phyloP scores from a whole-genome alignment of 179 eudicot genomes.

The Spergularia azorica region DNA sequence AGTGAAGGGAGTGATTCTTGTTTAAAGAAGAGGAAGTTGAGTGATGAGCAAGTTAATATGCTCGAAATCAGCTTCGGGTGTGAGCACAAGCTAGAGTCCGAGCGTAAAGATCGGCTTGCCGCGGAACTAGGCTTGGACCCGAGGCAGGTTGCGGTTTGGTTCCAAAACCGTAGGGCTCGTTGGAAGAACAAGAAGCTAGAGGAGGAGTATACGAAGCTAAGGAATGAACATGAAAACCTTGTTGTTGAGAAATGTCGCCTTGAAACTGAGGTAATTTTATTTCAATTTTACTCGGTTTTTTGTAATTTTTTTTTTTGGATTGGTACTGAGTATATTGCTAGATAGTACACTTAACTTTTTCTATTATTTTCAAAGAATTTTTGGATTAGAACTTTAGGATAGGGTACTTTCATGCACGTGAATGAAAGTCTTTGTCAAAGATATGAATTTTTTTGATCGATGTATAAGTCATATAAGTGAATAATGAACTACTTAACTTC shows the following conservation, averaged over 20 bases:
- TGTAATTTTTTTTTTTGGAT: no score
- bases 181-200: constrained; percentile 92
- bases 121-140: constrained; percentile 83
- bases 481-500: no score
- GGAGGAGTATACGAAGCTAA: constrained; percentile 67
- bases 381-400: background rate
- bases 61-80: constrained; percentile 64
- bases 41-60: constrained; percentile 63
- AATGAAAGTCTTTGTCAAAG: no score
- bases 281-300: no score
- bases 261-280: constrained; percentile 53
- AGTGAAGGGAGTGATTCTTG: constrained; percentile 28
- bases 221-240: constrained; percentile 44
- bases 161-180: constrained; percentile 90
- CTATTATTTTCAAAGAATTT: background rate
- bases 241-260: constrained; percentile 71
- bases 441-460: no score
- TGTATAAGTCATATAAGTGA: no score
- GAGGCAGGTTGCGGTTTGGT: constrained; percentile 98
- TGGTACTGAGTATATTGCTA: no score
- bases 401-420: constrained; percentile 12
- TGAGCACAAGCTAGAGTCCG: constrained; percentile 88
- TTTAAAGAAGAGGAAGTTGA: constrained; percentile 81
- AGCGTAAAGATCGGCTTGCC: constrained; percentile 73
- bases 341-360: background rate